Base-by-base conservation (phyloP, 768 basidiomycete genomes). In the Erythrobasidium yunnanense region DNA sequence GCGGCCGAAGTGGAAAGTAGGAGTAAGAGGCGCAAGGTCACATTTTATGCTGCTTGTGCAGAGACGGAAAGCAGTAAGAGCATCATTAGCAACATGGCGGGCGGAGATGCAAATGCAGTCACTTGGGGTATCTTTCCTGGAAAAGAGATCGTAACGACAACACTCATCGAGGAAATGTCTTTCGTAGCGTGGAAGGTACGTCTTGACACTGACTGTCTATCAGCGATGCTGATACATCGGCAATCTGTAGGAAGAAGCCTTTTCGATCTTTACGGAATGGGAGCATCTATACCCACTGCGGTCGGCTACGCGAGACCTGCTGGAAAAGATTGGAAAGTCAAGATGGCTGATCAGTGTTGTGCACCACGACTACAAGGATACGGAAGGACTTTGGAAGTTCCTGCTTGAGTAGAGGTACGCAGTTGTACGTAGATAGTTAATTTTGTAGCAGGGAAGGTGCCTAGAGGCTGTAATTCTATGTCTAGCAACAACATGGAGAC, bases 101-200 rank as follows among this genome's bases (percentile, higher is more conserved):
- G 85, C 50, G 84, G 82, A 33, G 86, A 83, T 15, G 83, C 88
- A 63, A 96, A 96, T 75, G 92, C 91, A 0, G 95, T 99, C 5
- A 99, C 95, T 0, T 99, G 95, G 95, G 95, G 92, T 63, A 86
- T 97, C 4, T 99, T 99, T 76, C 89, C 91, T 0, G 95, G 90
- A 0, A 88, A 95, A 74, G 95, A 99, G 76, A 86, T 99, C 50
- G 83, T 86, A 1, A 93, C 96, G 73, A 88, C 93, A 4, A 99
- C 95, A 0, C 90, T 97, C 70, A 97, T 99, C 34, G 95, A 96
- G 74, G 83, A 83, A 54, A 87, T 90, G 73, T 93, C 90, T 15
- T 99, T 99, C 80, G 77, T 88, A 34, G 85, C 90, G 0, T 99
- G 95, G 95, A 96, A 92, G 86, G 93, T 91, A 50, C 54, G 81